Evolutionary conservation across 495 filamentous ascomycete species (phyloP).

Genomic region (Hyaloscypha hepaticicola): DNA sequence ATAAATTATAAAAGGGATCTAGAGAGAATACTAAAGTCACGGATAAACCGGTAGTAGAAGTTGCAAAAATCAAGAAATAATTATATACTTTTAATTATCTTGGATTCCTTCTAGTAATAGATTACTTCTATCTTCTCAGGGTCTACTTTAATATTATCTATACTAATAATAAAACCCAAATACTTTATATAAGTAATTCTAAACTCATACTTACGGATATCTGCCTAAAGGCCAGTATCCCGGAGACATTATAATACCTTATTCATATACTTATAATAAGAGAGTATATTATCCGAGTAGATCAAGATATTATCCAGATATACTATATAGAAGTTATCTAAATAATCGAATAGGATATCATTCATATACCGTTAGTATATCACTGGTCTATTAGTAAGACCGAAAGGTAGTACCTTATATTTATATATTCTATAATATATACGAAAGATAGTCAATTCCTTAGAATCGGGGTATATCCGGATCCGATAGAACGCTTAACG

Average conservation of each 20-base stretch:
- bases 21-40: too few species aligned
- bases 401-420: conserved; percentile 35
- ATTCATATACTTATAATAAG: conserved; percentile 10
- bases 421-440: conserved; percentile 32
- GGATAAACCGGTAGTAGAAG: conserved; percentile 24
- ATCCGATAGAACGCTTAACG: conserved; percentile 41
- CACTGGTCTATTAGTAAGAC: conserved; percentile 33
- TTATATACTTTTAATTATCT: conserved; percentile 3
- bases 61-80: conserved; percentile 26
- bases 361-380: conserved; percentile 36
- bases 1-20: too few species aligned
- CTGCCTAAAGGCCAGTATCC: background rate
- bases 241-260: conserved; percentile 2
- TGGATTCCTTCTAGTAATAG: conserved; percentile 8
- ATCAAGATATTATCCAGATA: conserved; percentile 42
- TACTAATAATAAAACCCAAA: conserved; percentile 32
- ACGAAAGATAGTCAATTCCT: conserved; percentile 40
- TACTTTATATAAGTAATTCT: conserved; percentile 26
- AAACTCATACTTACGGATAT: conserved; percentile 36
- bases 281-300: conserved; percentile 18
- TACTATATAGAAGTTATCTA: conserved; percentile 30
- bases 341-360: conserved; percentile 24
- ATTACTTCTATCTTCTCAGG: conserved; percentile 12
- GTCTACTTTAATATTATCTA: conserved; percentile 30
- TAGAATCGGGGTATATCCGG: conserved; percentile 31